These are phyloP conservation scores for Fusarium metavorans DNA, from an alignment of 2,329 filamentous ascomycete species.

Conservation along the genomic window DNA sequence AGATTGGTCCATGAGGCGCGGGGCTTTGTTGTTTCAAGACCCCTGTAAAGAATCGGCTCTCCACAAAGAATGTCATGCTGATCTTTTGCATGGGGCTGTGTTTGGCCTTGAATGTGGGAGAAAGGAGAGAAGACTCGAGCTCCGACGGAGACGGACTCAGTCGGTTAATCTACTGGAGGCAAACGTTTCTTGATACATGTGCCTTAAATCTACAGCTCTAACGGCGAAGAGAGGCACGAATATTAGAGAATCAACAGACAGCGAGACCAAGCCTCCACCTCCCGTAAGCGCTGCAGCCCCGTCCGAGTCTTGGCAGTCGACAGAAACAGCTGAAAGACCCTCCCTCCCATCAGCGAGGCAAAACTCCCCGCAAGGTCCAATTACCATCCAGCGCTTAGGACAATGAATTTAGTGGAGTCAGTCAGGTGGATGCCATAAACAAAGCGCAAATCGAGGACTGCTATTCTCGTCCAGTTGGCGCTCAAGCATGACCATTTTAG, in stretches of 20 bases:
- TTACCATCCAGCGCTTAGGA: not conserved
- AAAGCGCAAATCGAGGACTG: not conserved
- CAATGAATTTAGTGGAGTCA: not conserved
- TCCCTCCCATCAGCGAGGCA: not conserved
- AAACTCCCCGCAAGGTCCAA: not conserved
- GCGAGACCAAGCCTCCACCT: not conserved
- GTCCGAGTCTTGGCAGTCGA: not conserved
- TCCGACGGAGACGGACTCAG: not conserved
- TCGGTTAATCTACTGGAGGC: not conserved
- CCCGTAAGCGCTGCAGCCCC: not conserved
- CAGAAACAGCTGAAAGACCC: not conserved
- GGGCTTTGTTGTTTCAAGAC: not conserved
- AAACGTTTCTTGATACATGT: not conserved
- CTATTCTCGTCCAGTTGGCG: not conserved
- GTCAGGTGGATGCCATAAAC: not conserved
- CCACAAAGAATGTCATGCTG: not conserved
- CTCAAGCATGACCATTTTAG: not conserved
- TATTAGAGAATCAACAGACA: not conserved
- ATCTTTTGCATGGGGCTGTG: not conserved
- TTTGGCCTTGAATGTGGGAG: not conserved
- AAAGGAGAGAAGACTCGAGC: not conserved
- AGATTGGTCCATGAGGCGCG: not conserved
- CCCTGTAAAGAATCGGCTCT: constrained; percentile 4
- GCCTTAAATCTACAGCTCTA: not conserved
- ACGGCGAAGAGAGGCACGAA: not conserved